These are phyloP conservation scores for Tetrahymena thermophila DNA, from an alignment of 73 alveolate genomes.

Conservation along the genomic window DNA sequence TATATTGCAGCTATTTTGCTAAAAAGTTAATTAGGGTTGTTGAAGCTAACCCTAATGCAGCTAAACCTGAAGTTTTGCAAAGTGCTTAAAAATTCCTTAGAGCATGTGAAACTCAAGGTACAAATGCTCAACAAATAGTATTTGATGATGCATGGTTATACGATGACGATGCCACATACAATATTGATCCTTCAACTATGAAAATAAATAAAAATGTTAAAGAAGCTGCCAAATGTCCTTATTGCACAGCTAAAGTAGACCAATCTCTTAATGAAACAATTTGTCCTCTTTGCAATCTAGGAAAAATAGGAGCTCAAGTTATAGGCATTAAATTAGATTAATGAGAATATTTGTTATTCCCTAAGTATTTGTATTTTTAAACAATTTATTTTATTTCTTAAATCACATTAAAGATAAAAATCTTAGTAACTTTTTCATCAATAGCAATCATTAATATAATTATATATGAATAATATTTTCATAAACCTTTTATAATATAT, in stretches of 20 bases:
- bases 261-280: background rate
- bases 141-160: conserved; percentile 17
- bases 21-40: conserved; percentile 9
- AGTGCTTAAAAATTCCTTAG: conserved; percentile 9
- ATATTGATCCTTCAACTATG: background rate
- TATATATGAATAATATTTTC: no score
- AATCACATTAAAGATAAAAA: no score
- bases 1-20: conserved; percentile 10
- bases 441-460: no score
- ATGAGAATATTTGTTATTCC: background rate
- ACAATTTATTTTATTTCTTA: no score
- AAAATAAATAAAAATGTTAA: background rate
- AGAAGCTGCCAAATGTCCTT: background rate
- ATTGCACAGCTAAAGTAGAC: background rate
- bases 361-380: no score
- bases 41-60: conserved; percentile 11
- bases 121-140: conserved; percentile 13
- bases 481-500: no score
- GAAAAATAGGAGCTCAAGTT: background rate
- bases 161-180: background rate
- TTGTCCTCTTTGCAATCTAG: background rate
- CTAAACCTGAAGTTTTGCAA: conserved; percentile 19
- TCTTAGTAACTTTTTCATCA: no score
- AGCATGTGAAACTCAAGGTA: background rate
- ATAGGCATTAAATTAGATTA: background rate